Base-by-base conservation (phyloP, 2,329 filamentous ascomycete species). In the Aquanectria penicillioides region DNA sequence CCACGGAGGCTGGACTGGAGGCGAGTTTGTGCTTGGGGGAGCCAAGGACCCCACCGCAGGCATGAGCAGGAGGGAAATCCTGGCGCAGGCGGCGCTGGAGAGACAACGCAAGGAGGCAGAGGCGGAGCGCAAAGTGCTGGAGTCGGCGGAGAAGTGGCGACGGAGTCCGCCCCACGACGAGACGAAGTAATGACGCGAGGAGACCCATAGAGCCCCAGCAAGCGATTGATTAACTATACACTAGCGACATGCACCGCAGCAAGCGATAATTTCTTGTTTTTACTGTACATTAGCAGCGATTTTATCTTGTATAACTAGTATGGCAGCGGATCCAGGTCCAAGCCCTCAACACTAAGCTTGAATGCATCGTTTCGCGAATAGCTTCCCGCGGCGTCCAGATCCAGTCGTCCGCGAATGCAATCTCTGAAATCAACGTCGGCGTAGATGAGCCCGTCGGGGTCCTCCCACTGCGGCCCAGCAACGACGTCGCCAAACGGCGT, bases 371-470 rank as follows among this genome's bases (percentile, higher is more conserved):
- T 88, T 52, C 93, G 84, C 3, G 92, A 94, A 75, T 97, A 97
- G 71, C 90, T 93, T 0, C 94, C 94, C 2, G 87, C 92, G 31
- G 92, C 88, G 78, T 97, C 94, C 41, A 97, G 74, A 73, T 97
- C 93, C 64, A 97, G 74, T 49, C 92, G 81, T 0, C 93, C 94
- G 9, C 92, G 83, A 65, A 93, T 86, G 68, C 94, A 97, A 65
- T 97, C 93, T 43, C 96, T 91, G 69, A 97, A 89, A 70, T 97
- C 93, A 4, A 94, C 89, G 63, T 95, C 91, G 1, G 86, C 82
- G 28, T 85, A 85, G 48, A 93, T 77, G 25, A 97, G 74, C 0
- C 86, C 85, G 4, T 86, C 81, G 53, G 89, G 76, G 59, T 94
- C 89, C 58, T 97, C 91, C 93, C 93, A 97, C 57, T 95, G 80